Percentiles rank a stretch among this genome's conserved stretches.
phyloP scores from a whole-genome alignment of 1,284 basidiomycete genomes.

The Puccinia sorghi region DNA sequence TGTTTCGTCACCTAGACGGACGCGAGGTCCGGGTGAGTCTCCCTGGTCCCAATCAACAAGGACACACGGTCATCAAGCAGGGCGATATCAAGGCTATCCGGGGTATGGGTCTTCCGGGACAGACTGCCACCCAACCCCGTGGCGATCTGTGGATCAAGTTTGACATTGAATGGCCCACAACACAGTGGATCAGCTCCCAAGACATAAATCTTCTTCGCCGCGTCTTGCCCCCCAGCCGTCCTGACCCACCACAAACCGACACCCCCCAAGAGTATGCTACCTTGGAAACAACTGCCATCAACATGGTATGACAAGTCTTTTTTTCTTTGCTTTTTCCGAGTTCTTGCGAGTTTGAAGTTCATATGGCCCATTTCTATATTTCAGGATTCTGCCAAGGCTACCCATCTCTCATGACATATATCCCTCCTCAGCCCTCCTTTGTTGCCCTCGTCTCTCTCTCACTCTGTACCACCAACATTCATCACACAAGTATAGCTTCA shows the following conservation, averaged over 20 bases:
- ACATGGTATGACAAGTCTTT: slow-evolving; percentile 4
- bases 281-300: slow-evolving; percentile 2
- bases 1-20: slow-evolving; percentile 85
- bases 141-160: slow-evolving; percentile 81
- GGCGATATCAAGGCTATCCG: slow-evolving; percentile 72
- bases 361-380: neutral
- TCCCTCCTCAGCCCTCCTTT: too few relatives aligned
- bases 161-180: slow-evolving; percentile 78
- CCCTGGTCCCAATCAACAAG: slow-evolving; percentile 59
- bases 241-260: neutral
- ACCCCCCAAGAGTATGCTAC: slow-evolving; percentile 15
- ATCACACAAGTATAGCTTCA: neutral
- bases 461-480: neutral
- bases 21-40: slow-evolving; percentile 75
- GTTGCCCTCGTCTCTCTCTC: neutral
- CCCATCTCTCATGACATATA: neutral
- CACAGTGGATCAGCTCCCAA: slow-evolving; percentile 65
- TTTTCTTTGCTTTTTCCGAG: neutral
- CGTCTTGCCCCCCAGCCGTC: slow-evolving; percentile 15
- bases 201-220: neutral
- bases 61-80: slow-evolving; percentile 73
- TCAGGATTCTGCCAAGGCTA: neutral
- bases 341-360: neutral
- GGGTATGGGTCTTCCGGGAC: slow-evolving; percentile 76
- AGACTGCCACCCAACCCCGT: slow-evolving; percentile 67